Evolutionary conservation across 148 eudicot species (phyloP).

Genomic region (Simmondsia chinensis): DNA sequence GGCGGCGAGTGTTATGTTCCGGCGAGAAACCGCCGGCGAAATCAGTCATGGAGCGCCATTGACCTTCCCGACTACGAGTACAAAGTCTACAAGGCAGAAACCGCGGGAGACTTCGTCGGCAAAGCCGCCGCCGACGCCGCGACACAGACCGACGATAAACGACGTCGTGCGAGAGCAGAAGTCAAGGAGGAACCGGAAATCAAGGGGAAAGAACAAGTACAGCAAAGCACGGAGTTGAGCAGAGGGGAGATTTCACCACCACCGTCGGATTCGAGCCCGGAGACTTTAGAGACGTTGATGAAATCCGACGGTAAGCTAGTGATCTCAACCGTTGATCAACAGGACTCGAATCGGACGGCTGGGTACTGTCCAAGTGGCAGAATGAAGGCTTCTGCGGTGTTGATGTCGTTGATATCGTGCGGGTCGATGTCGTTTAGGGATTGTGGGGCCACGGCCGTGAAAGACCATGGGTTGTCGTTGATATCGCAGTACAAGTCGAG

Average conservation of each 20-base stretch:
- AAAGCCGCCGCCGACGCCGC: slow-evolving; percentile 72
- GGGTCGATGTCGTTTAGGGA: slow-evolving; percentile 76
- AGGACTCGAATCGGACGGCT: slow-evolving; percentile 19
- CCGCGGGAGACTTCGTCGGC: slow-evolving; percentile 21
- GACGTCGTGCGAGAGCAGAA: slow-evolving; percentile 36
- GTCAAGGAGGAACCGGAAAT: slow-evolving; percentile 15
- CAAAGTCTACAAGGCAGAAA: slow-evolving; percentile 57
- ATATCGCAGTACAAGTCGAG: slow-evolving; percentile 43
- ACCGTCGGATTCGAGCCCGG: slow-evolving; percentile 94
- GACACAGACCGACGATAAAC: slow-evolving; percentile 78
- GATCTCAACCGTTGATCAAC: slow-evolving; percentile 4
- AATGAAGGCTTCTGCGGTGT: slow-evolving; percentile 54
- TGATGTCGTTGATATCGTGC: slow-evolving; percentile 77
- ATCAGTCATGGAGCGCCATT: slow-evolving; percentile 70
- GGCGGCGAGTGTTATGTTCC: slow-evolving; percentile 13
- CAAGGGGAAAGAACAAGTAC: slow-evolving; percentile 2
- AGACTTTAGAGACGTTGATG: slow-evolving; percentile 72
- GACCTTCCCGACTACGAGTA: slow-evolving; percentile 71
- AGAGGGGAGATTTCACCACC: slow-evolving; percentile 84
- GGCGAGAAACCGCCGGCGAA: slow-evolving; percentile 31
- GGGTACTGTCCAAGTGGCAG: slow-evolving; percentile 37
- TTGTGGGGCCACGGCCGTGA: slow-evolving; percentile 38
- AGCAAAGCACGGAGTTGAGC: slow-evolving; percentile 31
- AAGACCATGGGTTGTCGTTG: slow-evolving; percentile 50
- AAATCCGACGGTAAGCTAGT: slow-evolving; percentile 53